These are phyloP conservation scores for Fusarium fujikuroi DNA, from an alignment of 2,329 filamentous ascomycete species.

Conservation along the genomic window DNA sequence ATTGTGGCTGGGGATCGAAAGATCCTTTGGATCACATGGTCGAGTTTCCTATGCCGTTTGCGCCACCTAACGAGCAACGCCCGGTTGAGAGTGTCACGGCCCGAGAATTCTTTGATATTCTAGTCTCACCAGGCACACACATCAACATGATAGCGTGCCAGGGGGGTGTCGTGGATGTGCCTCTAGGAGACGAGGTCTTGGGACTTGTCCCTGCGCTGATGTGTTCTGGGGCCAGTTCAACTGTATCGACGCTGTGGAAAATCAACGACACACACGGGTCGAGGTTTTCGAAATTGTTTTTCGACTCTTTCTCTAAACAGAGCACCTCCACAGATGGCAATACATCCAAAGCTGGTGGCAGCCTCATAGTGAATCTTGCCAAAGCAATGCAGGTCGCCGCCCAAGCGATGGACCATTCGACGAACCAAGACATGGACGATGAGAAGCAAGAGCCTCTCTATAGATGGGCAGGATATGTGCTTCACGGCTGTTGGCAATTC, in stretches of 20 bases:
- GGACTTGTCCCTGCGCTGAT: not conserved
- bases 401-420: not conserved
- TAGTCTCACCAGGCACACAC: not conserved
- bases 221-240: not conserved
- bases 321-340: fast-evolving
- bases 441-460: not conserved
- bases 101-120: not conserved
- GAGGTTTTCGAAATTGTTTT: not conserved
- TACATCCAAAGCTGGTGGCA: not conserved
- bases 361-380: not conserved
- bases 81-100: not conserved
- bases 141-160: not conserved
- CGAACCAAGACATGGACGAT: not conserved
- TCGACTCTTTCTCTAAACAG: not conserved
- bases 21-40: not conserved
- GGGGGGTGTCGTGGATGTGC: not conserved
- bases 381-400: not conserved
- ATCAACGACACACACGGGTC: fast-evolving
- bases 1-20: not conserved
- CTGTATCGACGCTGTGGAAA: not conserved
- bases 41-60: not conserved
- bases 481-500: not conserved
- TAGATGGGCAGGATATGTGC: not conserved
- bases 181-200: not conserved
- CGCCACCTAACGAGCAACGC: not conserved